Evolutionary conservation across 2,329 filamentous ascomycete genomes (phyloP), one percentile per base, ranked within the genome.

Genomic region (Verticillium zaregamsianum): DNA sequence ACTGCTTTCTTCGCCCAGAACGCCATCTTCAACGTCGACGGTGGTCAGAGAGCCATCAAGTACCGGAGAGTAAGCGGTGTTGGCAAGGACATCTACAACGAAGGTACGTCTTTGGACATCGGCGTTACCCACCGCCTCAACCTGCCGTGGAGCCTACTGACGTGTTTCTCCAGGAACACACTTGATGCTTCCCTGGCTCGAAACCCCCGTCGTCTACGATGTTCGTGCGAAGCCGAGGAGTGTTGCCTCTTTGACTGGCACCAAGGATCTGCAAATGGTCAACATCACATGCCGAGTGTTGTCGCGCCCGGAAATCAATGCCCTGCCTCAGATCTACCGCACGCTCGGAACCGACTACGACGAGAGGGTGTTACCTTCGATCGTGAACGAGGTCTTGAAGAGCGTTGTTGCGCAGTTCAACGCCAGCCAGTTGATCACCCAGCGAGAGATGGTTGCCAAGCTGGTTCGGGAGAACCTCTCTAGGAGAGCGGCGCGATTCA

Each of bases 281-380:
- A 99, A 99, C 86, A 98, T 99, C 76, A 99, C 94, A 73, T 99
- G 95, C 80, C 94, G 95, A 91, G 95, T 99, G 63, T 91, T 99
- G 59, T 97, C 94, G 63, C 85, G 93, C 70, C 95, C 95, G 61
- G 88, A 93, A 62, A 82, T 99, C 72, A 88, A 91, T 67, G 91
- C 93, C 35, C 87, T 99, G 52, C 95, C 95, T 20, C 92, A 97
- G 80, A 99, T 99, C 73, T 99, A 98, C 85, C 86, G 95, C 68
- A 99, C 95, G 1, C 85, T 99, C 39, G 95, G 95, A 60, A 89
- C 89, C 61, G 95, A 99, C 79, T 99, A 98, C 75, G 95, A 99
- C 72, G 95, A 99, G 86, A 86, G 95, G 64, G 93, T 99, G 52
- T 83, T 99, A 66, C 95, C 95, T 7, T 97, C 93, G 14, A 99